Conservation (phyloP, 192 early-diverging fungal genomes). For the Allomyces macrogynus region DNA sequence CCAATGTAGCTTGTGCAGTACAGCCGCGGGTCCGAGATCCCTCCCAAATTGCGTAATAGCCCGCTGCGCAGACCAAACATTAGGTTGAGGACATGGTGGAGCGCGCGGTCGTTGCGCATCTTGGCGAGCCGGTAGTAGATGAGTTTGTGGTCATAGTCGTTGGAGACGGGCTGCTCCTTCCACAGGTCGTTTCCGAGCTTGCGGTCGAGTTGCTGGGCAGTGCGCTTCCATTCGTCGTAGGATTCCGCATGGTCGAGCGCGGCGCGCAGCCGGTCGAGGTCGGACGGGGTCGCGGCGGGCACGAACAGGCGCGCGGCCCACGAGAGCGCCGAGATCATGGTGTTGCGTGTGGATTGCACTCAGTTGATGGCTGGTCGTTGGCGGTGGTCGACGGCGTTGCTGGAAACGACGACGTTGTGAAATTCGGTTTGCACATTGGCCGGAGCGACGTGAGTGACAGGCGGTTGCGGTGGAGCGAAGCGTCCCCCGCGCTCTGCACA, state of each 20-base stretch:
- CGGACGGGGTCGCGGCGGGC: too few relatives aligned
- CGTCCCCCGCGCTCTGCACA: too few relatives aligned
- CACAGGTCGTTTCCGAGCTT: constrained; percentile 30
- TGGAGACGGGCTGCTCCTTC: constrained; percentile 28
- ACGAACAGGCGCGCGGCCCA: too few relatives aligned
- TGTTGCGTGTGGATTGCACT: too few relatives aligned
- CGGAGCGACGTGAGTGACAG: too few relatives aligned
- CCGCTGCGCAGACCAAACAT: constrained; percentile 43
- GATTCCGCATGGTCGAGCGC: constrained; percentile 20
- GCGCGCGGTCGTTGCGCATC: constrained; percentile 19
- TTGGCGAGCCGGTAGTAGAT: constrained; percentile 29
- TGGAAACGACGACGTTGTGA: too few relatives aligned
- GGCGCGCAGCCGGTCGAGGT: constrained; percentile 15
- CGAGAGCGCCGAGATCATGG: too few relatives aligned
- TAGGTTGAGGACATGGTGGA: constrained; percentile 29
- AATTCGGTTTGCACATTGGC: too few relatives aligned
- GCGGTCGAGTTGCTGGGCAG: constrained; percentile 28
- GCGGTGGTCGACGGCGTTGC: too few relatives aligned
- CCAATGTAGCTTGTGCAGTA: constrained; percentile 36
- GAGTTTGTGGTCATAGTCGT: constrained; percentile 40
- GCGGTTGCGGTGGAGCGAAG: too few relatives aligned
- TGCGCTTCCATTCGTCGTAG: constrained; percentile 27
- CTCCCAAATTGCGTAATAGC: constrained; percentile 51
- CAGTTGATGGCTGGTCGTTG: too few relatives aligned
- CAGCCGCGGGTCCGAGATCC: constrained; percentile 38